These are phyloP conservation scores for Lyophyllum shimeji DNA, from an alignment of 768 basidiomycete genomes.

Conservation along the genomic window DNA sequence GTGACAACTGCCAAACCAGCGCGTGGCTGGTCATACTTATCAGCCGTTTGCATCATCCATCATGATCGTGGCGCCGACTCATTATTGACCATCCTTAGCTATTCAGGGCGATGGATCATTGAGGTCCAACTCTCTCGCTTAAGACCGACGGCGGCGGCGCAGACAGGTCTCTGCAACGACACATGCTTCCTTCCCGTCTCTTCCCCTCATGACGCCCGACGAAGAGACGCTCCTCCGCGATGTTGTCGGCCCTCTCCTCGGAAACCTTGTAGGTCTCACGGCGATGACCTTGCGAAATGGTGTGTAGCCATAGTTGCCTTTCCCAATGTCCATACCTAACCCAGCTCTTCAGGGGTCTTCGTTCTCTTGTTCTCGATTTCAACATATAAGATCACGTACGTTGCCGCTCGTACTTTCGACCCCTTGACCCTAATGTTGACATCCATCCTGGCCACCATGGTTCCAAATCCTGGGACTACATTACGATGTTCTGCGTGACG, in stretches of 20 bases:
- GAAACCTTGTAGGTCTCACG: constrained; percentile 14
- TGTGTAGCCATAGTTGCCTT: neutral
- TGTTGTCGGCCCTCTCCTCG: constrained; percentile 12
- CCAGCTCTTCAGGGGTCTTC: constrained; percentile 11
- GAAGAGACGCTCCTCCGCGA: constrained; percentile 13
- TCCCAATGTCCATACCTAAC: too few species aligned
- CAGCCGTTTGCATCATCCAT: too few species aligned
- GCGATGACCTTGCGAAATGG: constrained; percentile 17
- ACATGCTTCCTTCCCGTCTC: too few species aligned
- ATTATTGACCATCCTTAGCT: too few species aligned
- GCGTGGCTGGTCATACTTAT: too few species aligned
- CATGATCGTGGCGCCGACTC: too few species aligned
- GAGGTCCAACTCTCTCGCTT: too few species aligned
- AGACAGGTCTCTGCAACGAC: too few species aligned
- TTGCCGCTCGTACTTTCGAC: neutral
- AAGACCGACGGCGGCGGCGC: too few species aligned
- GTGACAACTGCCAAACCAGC: too few species aligned
- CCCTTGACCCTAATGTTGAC: neutral
- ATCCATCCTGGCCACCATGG: constrained; percentile 1
- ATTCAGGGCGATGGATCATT: too few species aligned
- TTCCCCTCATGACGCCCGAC: constrained; percentile 1
- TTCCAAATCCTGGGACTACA: neutral
- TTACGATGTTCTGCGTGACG: neutral
- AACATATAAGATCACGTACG: constrained; percentile 13
- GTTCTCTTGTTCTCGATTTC: constrained; percentile 13